A percentile compares a stretch with the other conserved stretches of the same genome.
phyloP scores from a whole-genome alignment of 768 basidiomycete genomes.

The Tricholoma furcatifolium region DNA sequence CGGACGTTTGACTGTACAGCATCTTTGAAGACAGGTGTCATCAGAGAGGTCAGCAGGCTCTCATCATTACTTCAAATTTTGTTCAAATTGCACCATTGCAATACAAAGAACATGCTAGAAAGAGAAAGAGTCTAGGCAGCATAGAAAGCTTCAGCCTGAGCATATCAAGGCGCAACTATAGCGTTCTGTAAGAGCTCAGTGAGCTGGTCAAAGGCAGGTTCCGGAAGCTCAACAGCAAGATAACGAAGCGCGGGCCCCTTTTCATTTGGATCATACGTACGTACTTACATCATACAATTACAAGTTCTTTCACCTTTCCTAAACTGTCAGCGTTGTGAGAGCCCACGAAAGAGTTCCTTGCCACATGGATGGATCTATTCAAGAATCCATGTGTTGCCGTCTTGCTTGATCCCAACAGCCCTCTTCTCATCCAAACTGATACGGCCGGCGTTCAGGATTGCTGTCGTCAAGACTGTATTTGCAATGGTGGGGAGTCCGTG shows the following conservation, averaged over 20 bases:
- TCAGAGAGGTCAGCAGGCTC: too few species aligned
- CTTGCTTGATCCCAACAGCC: slow-evolving; percentile 73
- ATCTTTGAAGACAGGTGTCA: background rate
- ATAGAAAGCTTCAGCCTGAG: too few species aligned
- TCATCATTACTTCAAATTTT: too few species aligned
- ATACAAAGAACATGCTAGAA: too few species aligned
- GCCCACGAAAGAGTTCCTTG: slow-evolving; percentile 2
- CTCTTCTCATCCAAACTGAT: slow-evolving; percentile 89
- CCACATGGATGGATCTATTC: slow-evolving; percentile 41
- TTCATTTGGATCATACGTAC: background rate
- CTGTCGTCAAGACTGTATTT: slow-evolving; percentile 85
- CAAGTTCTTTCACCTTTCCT: slow-evolving; percentile 13
- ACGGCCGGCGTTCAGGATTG: slow-evolving; percentile 88
- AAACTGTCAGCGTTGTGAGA: background rate
- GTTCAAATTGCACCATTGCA: too few species aligned
- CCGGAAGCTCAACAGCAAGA: too few species aligned
- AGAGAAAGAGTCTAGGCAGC: too few species aligned
- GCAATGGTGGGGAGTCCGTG: slow-evolving; percentile 85
- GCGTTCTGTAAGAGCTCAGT: background rate
- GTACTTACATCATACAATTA: slow-evolving; percentile 8
- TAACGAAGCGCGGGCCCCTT: too few species aligned
- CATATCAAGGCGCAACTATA: too few species aligned
- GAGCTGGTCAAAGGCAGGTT: background rate
- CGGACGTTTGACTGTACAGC: background rate
- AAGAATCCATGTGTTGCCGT: slow-evolving; percentile 62